Evolutionary conservation across 2,329 filamentous ascomycete genomes (phyloP).

Genomic region (Cercospora zeae-maydis): DNA sequence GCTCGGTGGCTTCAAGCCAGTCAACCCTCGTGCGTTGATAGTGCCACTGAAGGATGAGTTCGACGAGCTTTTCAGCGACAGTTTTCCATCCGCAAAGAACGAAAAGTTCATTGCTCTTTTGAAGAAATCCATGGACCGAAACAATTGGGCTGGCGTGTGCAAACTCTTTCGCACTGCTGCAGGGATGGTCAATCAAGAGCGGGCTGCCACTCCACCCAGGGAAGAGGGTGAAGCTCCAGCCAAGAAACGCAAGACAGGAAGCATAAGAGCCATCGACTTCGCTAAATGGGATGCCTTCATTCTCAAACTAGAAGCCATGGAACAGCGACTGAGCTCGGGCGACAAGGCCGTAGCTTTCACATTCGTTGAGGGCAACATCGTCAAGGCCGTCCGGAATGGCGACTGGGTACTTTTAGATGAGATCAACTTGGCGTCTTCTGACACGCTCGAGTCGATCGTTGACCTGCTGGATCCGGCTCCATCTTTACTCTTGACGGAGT

Average conservation of each 20-base stretch:
- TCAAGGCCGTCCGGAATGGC: conserved; percentile 91
- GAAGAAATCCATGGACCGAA: conserved; percentile 71
- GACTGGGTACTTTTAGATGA: conserved; percentile 97
- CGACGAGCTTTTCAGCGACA: conserved; percentile 79
- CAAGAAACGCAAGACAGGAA: conserved; percentile 67
- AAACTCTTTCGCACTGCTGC: conserved; percentile 86
- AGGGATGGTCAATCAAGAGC: conserved; percentile 69
- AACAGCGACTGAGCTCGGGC: conserved; percentile 70
- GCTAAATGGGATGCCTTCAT: conserved; percentile 79
- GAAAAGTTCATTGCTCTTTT: conserved; percentile 79
- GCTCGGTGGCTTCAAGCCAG: conserved; percentile 91
- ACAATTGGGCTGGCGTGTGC: conserved; percentile 82
- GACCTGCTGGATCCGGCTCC: conserved; percentile 77
- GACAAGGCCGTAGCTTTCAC: conserved; percentile 82
- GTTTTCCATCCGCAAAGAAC: conserved; percentile 85
- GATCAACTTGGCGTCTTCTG: conserved; percentile 91
- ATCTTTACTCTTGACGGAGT: conserved; percentile 86
- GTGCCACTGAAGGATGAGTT: conserved; percentile 92
- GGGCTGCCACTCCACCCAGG: conserved; percentile 47
- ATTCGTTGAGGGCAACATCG: conserved; percentile 92
- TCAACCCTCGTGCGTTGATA: conserved; percentile 82
- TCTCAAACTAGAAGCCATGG: conserved; percentile 69
- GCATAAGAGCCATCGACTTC: conserved; percentile 43
- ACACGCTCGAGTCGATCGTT: conserved; percentile 89
- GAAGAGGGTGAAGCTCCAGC: conserved; percentile 55